phyloP scores from a whole-genome alignment of 441 rosid genomes.

The Corymbia citriodora region DNA sequence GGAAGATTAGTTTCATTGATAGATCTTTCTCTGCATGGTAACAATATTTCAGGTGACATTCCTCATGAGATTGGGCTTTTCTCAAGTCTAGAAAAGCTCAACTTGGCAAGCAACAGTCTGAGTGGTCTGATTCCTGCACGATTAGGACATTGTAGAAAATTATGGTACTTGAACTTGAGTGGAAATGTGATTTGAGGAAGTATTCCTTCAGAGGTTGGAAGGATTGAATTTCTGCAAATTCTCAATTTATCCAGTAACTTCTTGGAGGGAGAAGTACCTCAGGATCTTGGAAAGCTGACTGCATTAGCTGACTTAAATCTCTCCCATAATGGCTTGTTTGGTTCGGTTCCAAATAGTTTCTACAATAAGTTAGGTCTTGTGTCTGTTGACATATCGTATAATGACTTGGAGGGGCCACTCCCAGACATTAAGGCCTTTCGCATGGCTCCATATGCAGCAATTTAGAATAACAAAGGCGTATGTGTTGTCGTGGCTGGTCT shows the following conservation, averaged over 20 bases:
- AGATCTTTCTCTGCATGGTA: conserved; percentile 13
- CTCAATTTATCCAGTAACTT: not conserved
- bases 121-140: conserved; percentile 20
- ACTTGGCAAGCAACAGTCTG: conserved; percentile 22
- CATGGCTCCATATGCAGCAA: not conserved
- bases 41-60: conserved; percentile 18
- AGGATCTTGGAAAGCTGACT: conserved; percentile 3
- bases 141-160: conserved; percentile 9
- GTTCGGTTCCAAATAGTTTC: conserved; percentile 15
- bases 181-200: not conserved
- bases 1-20: conserved; percentile 18
- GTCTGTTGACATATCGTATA: conserved; percentile 19
- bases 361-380: conserved; percentile 11
- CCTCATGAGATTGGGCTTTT: conserved; percentile 15
- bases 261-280: not conserved
- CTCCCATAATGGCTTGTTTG: conserved; percentile 17
- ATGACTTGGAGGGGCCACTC: conserved; percentile 23
- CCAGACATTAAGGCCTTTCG: conserved; percentile 15
- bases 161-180: conserved; percentile 11
- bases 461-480: conserved; percentile 18
- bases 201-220: not conserved
- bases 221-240: not conserved
- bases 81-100: not conserved
- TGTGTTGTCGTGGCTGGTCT: conserved; percentile 17
- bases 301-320: conserved; percentile 19